Conservation (phyloP, 805 yeast species). For the Wickerhamomyces ciferrii region DNA sequence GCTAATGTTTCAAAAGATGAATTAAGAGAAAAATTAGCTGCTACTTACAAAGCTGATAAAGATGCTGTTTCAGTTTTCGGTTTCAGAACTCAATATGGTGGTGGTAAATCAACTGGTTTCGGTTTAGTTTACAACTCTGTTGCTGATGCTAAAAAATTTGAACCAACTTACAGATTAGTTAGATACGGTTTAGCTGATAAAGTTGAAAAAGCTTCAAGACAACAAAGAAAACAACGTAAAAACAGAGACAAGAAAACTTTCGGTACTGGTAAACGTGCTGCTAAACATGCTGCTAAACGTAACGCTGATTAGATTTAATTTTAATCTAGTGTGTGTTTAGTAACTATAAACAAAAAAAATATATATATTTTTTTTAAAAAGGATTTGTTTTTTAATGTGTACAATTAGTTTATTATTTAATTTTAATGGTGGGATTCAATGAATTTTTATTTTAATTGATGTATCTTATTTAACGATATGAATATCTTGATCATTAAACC, state of each 20-base stretch:
- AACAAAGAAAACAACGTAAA: constrained; percentile 99
- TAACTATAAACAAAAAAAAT: too few relatives aligned
- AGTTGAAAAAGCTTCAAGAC: constrained; percentile 98
- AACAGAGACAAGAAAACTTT: constrained; percentile 99
- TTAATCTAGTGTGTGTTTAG: too few relatives aligned
- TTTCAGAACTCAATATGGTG: constrained; percentile 99
- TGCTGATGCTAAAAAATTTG: constrained; percentile 97
- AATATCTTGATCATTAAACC: too few relatives aligned
- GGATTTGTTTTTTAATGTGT: too few relatives aligned
- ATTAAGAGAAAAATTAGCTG: constrained; percentile 90
- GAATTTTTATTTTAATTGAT: neutral
- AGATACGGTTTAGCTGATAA: constrained; percentile 97
- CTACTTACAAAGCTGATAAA: constrained; percentile 85
- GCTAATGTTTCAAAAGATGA: constrained; percentile 99
- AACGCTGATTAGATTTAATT: constrained; percentile 60
- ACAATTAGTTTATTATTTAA: neutral
- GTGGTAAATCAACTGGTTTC: constrained; percentile 99
- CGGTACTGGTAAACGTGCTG: constrained; percentile 95
- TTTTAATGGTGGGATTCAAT: neutral
- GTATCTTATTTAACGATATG: too few relatives aligned
- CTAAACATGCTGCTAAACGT: constrained; percentile 89
- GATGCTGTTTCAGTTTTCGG: constrained; percentile 97
- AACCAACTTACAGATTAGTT: constrained; percentile 98
- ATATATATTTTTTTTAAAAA: neutral
- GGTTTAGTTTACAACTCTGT: constrained; percentile 98